Conservation (phyloP, 139 green algal species). For the Zygnema cylindricum region DNA sequence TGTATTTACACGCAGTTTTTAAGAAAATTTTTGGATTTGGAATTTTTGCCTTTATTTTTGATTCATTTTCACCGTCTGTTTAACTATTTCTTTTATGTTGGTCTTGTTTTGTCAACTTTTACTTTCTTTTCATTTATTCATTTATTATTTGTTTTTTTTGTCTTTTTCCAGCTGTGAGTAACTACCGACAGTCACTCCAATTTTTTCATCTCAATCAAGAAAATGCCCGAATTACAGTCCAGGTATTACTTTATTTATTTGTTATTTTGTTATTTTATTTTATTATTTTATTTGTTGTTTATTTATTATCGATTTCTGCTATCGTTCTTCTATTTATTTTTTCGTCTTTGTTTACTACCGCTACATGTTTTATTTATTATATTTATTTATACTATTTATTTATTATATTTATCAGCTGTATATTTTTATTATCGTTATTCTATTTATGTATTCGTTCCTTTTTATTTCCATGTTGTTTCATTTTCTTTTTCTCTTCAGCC, state of each 20-base stretch:
- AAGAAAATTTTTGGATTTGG: too few species aligned
- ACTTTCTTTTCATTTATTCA: not conserved
- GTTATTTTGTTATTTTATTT: too few species aligned
- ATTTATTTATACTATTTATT: not conserved
- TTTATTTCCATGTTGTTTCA: too few species aligned
- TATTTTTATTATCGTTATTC: too few species aligned
- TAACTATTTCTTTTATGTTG: not conserved
- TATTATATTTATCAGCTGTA: not conserved
- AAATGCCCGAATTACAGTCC: constrained; percentile 87
- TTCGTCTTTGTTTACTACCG: not conserved
- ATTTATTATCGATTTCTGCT: too few species aligned
- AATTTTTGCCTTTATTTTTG: too few species aligned
- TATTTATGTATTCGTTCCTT: too few species aligned
- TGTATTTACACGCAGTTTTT: too few species aligned
- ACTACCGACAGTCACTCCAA: constrained; percentile 94
- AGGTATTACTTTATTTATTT: too few species aligned
- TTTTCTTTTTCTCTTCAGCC: too few species aligned
- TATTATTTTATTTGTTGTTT: too few species aligned
- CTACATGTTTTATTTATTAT: not conserved
- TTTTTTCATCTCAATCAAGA: constrained; percentile 92
- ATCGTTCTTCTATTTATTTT: too few species aligned
- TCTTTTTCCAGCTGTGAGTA: constrained; percentile 73
- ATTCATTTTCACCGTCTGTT: not conserved
- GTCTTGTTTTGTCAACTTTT: not conserved
- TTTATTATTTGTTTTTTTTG: not conserved